A percentile compares a stretch with the other conserved stretches of the same genome.
Conservation (phyloP, 2,329 filamentous ascomycete species). For the Fusarium pseudoanthophilum region DNA sequence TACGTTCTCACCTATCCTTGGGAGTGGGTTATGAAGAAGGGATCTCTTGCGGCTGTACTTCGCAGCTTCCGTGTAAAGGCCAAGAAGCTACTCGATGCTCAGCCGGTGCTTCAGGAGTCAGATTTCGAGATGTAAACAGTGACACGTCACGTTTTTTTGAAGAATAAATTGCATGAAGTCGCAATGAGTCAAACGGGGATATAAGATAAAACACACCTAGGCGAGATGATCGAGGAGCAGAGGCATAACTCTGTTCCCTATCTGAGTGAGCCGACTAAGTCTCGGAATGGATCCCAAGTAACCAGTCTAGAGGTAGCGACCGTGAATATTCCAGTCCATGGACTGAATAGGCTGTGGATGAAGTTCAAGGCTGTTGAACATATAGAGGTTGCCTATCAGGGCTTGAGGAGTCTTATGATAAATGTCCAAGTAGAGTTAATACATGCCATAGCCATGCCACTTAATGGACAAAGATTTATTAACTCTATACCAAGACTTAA, state of each 20-base stretch:
- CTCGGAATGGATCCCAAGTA: fast-evolving
- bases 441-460: no score
- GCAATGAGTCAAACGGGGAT: fast-evolving
- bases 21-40: not conserved
- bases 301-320: fast-evolving
- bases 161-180: fast-evolving
- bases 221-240: not conserved
- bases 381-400: fast-evolving
- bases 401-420: no score
- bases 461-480: no score
- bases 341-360: fast-evolving
- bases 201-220: fast-evolving
- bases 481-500: no score
- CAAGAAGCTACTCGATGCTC: not conserved
- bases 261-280: fast-evolving
- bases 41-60: not conserved
- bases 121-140: not conserved
- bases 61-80: not conserved
- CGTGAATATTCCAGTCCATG: fast-evolving
- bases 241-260: not conserved
- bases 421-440: no score
- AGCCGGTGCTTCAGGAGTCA: not conserved
- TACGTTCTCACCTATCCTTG: not conserved
- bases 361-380: not conserved
- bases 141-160: fast-evolving